Evolutionary conservation across 768 basidiomycete genomes (phyloP), one percentile per base, ranked within the genome.

Genomic region (Clathrus columnatus): DNA sequence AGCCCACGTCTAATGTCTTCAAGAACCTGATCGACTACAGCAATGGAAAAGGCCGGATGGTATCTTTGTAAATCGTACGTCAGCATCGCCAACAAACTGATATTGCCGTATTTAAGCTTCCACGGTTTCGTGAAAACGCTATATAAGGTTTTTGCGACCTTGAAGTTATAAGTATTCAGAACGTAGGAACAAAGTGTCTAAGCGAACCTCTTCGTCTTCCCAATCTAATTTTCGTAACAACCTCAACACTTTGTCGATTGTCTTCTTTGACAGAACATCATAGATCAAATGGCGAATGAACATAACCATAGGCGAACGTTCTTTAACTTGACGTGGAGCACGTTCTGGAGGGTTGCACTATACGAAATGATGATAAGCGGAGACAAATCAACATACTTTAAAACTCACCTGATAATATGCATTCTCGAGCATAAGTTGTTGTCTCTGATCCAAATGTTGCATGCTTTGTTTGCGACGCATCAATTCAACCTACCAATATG

Each of bases 271-370:
- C 30, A 98, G 79, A 32, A 97, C 87, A 64, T 98, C 91, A 63
- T 87, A 93, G 51, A 98, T 79, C n/a, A 99, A 75, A 69, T 98
- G 91, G 24, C 88, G 87, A 61, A 98, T 87, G 70, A 96, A 99
- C n/a, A 87, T 76, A 62, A 96, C 91, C 70, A 92, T 87, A 1
- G 84, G 82, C 3, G 85, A 75, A 14, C 93, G 83, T 62, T 91
- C 78, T 67, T 96, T 93, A 61, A 89, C 85, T 63, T 91, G 79
- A 21, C 84, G 79, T 0, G 91, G 91, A 0, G 84, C 80, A 51
- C 96, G 84, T 60, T 98, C 94, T 0, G 96, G 96, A 4, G 96
- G 96, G 64, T 98, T 98, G 69, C 94, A 97, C 90, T 98, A 57
- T 8, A 59, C 58, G 5, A 58, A 27, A 51, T 50, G n/a, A 5